Conservation (phyloP, 2,329 filamentous ascomycete genomes). For the Aspergillus sp. region DNA sequence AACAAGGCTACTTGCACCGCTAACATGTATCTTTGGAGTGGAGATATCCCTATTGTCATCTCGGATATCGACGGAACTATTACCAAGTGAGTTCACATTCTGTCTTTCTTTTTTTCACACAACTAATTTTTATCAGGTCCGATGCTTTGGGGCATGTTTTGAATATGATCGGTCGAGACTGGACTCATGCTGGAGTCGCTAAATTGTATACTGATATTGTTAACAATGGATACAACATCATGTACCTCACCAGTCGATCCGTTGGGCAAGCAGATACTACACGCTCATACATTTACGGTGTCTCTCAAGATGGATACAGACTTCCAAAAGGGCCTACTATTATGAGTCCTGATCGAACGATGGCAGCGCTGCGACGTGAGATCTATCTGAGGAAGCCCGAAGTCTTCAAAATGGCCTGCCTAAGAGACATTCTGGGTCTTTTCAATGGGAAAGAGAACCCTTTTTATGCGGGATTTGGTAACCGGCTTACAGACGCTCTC, state of each 20-base stretch:
- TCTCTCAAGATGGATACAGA: slow-evolving; percentile 81
- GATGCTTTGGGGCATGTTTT: slow-evolving; percentile 91
- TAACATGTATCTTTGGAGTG: slow-evolving; percentile 90
- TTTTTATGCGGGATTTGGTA: slow-evolving; percentile 97
- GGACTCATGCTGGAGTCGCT: slow-evolving; percentile 94
- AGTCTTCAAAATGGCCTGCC: slow-evolving; percentile 98
- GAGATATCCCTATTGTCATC: slow-evolving; percentile 90
- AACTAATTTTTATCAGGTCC: slow-evolving; percentile 51
- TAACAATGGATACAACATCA: slow-evolving; percentile 96
- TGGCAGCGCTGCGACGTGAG: slow-evolving; percentile 87
- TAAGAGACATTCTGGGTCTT: slow-evolving; percentile 87
- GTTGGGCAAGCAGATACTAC: slow-evolving; percentile 93
- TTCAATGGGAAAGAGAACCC: slow-evolving; percentile 76
- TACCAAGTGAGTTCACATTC: slow-evolving; percentile 64
- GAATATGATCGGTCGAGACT: slow-evolving; percentile 95
- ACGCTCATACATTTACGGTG: slow-evolving; percentile 82
- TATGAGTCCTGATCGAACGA: slow-evolving; percentile 89
- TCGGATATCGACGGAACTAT: slow-evolving; percentile 99
- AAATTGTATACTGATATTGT: slow-evolving; percentile 96
- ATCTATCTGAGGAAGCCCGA: slow-evolving; percentile 95
- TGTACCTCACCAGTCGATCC: slow-evolving; percentile 92
- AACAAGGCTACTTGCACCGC: slow-evolving; percentile 91
- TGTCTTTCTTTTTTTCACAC: background rate
- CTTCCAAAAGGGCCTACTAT: slow-evolving; percentile 91
- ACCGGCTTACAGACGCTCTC: slow-evolving; percentile 91